phyloP scores from a whole-genome alignment of 495 filamentous ascomycete species.

The Neurospora sp. region DNA sequence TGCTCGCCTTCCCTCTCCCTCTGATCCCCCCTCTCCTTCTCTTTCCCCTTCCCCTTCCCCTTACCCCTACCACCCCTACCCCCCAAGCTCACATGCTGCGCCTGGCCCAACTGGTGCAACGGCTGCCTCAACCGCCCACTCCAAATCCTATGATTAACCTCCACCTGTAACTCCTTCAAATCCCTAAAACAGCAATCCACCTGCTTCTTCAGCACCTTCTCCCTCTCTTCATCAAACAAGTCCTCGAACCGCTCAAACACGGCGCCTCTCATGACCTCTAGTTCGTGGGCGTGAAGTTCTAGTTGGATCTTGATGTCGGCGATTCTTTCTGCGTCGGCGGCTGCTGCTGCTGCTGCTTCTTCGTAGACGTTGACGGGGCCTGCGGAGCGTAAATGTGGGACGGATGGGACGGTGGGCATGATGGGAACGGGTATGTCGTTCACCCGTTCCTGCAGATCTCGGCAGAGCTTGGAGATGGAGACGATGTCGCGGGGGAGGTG shows the following conservation, averaged over 20 bases:
- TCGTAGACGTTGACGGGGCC: neutral
- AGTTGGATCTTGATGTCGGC: neutral
- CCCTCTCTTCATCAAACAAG: neutral
- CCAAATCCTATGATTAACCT: neutral
- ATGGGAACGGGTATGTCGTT: neutral
- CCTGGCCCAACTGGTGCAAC: neutral
- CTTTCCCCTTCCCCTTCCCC: neutral
- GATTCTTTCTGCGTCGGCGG: neutral
- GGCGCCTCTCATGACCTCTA: neutral
- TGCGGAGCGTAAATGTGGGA: neutral
- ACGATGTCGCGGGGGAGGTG: neutral
- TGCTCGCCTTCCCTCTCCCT: neutral
- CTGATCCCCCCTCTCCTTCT: neutral
- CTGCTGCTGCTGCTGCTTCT: neutral
- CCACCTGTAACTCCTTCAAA: neutral
- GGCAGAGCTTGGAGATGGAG: neutral
- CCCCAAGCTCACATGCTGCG: too few species aligned
- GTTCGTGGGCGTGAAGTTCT: neutral
- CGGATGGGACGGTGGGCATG: neutral
- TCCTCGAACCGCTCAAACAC: neutral
- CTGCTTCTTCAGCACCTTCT: neutral
- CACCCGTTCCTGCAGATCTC: neutral
- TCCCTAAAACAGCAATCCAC: neutral
- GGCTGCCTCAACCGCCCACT: neutral
- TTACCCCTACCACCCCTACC: too few species aligned